Percentiles rank a stretch among this genome's conserved stretches.
Evolutionary conservation across 1,284 basidiomycete species (phyloP).

Genomic region (Coniferiporia sulphurascens): DNA sequence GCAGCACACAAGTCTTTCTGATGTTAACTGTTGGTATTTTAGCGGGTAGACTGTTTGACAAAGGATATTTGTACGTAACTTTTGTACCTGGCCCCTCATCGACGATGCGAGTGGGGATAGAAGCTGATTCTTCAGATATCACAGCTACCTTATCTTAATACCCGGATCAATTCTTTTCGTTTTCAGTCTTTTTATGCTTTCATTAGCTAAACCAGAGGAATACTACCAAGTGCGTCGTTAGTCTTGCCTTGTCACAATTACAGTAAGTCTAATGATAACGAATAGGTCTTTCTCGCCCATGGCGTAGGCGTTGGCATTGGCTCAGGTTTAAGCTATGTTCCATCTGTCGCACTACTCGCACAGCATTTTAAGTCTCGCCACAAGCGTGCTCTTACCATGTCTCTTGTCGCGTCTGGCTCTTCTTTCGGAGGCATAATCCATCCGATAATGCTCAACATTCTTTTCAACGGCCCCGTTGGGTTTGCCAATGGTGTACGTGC

Average conservation of each 20-base stretch:
- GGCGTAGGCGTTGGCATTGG: slow-evolving; percentile 22
- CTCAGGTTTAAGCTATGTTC: slow-evolving; percentile 20
- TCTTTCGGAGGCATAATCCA: slow-evolving; percentile 46
- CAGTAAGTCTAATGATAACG: slow-evolving; percentile 14
- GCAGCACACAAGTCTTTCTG: not conserved
- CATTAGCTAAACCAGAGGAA: slow-evolving; percentile 34
- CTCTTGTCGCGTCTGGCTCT: slow-evolving; percentile 44
- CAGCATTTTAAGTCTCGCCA: slow-evolving; percentile 19
- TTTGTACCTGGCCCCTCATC: not conserved
- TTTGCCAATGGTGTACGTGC: slow-evolving; percentile 27
- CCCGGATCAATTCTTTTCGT: slow-evolving; percentile 22
- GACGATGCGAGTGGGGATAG: not conserved
- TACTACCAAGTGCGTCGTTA: slow-evolving; percentile 36
- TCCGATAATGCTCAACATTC: slow-evolving; percentile 46
- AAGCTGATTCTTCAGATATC: not conserved
- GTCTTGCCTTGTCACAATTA: slow-evolving; percentile 30
- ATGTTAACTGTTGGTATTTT: not conserved
- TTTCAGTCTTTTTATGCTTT: slow-evolving; percentile 42
- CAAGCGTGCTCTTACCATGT: slow-evolving; percentile 42
- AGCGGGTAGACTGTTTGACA: not conserved
- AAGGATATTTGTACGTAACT: slow-evolving; percentile 5
- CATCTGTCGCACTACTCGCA: slow-evolving; percentile 18
- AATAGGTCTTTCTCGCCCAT: slow-evolving; percentile 22
- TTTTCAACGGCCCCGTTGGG: slow-evolving; percentile 23
- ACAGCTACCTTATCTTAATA: not conserved